A percentile compares a stretch with the other conserved stretches of the same genome.
Evolutionary conservation across 495 filamentous ascomycete species (phyloP).

Genomic region (Amorphotheca resinae): DNA sequence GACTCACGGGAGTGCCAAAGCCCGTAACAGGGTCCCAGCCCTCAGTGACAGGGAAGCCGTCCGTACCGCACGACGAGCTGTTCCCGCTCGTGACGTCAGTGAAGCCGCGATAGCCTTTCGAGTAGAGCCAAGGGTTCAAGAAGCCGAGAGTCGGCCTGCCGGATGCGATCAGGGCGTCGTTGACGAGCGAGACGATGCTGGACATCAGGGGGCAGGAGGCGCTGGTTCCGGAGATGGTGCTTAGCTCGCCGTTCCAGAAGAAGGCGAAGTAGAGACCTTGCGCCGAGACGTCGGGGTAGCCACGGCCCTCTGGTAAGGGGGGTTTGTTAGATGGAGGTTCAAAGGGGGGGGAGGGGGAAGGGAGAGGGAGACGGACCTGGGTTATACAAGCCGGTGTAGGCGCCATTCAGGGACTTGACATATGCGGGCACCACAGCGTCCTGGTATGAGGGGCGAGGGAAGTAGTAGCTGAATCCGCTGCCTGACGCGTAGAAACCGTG

Average conservation of each 20-base stretch:
- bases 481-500: constrained; percentile 40
- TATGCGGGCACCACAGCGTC: constrained; percentile 42
- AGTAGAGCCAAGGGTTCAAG: constrained; percentile 50
- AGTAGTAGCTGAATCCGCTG: constrained; percentile 61
- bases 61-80: constrained; percentile 43
- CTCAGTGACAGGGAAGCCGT: constrained; percentile 37
- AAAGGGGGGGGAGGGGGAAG: no score
- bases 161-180: constrained; percentile 42
- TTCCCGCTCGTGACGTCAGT: constrained; percentile 47
- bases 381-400: constrained; percentile 15
- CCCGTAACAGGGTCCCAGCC: constrained; percentile 60
- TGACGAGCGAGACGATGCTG: constrained; percentile 43
- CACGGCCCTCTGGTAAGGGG: constrained; percentile 45
- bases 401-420: constrained; percentile 26
- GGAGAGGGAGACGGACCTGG: constrained; percentile 4
- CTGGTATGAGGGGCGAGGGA: constrained; percentile 52
- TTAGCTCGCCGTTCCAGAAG: constrained; percentile 29
- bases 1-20: constrained; percentile 39
- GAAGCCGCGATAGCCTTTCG: constrained; percentile 41
- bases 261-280: constrained; percentile 43
- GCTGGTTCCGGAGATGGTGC: constrained; percentile 33
- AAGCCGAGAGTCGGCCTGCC: constrained; percentile 49
- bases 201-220: constrained; percentile 26
- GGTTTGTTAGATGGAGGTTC: constrained; percentile 24
- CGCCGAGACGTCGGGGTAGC: constrained; percentile 59